Evolutionary conservation across 352 stramenopile genomes (phyloP).

Genomic region (Globisporangium megalacanthum): DNA sequence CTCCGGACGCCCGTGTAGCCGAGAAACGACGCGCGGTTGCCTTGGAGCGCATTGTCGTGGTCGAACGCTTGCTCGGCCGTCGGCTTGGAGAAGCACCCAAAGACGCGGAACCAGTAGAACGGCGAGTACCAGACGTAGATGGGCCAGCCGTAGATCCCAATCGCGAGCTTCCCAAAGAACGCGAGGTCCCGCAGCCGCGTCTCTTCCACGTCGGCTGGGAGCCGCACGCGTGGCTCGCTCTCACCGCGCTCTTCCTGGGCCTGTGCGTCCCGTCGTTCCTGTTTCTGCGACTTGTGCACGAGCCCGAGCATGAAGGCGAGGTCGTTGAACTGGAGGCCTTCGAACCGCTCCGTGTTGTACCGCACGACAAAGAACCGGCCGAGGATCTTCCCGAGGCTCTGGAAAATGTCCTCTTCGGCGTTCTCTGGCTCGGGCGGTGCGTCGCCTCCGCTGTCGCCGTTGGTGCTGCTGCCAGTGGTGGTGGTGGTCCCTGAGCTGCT

Average conservation of each 20-base stretch:
- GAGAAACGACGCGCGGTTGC: slow-evolving; percentile 64
- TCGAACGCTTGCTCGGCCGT: slow-evolving; percentile 41
- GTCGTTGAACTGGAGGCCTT: slow-evolving; percentile 66
- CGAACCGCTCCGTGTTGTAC: slow-evolving; percentile 59
- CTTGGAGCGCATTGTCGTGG: slow-evolving; percentile 51
- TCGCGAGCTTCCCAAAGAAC: slow-evolving; percentile 60
- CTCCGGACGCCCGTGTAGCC: slow-evolving; percentile 61
- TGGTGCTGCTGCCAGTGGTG: slow-evolving; percentile 4
- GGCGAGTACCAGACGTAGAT: slow-evolving; percentile 77
- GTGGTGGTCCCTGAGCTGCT: slow-evolving; percentile 2
- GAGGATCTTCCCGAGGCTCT: slow-evolving; percentile 53
- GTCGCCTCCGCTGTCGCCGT: background rate
- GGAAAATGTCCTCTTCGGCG: slow-evolving; percentile 63
- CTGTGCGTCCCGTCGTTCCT: slow-evolving; percentile 36
- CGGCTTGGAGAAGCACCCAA: slow-evolving; percentile 48
- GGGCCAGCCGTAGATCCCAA: slow-evolving; percentile 78
- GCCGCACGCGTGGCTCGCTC: slow-evolving; percentile 22
- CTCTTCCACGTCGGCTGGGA: slow-evolving; percentile 36
- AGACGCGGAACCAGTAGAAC: slow-evolving; percentile 62
- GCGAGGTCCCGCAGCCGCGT: slow-evolving; percentile 41
- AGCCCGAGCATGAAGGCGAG: slow-evolving; percentile 64
- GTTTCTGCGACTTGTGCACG: slow-evolving; percentile 48
- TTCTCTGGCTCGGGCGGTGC: slow-evolving; percentile 13
- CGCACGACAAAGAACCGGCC: slow-evolving; percentile 73
- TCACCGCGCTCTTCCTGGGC: slow-evolving; percentile 17